These are phyloP conservation scores for Ophiostoma ips DNA, from an alignment of 2,329 filamentous ascomycete species.

Conservation along the genomic window DNA sequence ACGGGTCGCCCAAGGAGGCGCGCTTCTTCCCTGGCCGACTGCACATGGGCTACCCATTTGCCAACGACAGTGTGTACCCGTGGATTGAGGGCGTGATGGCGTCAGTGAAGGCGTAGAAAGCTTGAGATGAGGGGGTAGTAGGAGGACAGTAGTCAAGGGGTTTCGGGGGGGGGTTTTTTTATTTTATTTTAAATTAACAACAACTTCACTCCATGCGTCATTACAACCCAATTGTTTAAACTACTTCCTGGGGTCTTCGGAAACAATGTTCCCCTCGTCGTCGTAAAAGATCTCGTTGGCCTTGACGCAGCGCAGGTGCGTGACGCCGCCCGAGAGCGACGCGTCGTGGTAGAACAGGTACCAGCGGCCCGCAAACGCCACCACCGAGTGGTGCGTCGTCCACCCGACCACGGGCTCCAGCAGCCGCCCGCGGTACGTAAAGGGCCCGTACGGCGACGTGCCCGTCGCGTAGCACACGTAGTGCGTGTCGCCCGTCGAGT, in stretches of 20 bases:
- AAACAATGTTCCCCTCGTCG: conserved; percentile 45
- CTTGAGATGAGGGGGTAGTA: too few relatives aligned
- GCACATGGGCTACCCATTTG: conserved; percentile 55
- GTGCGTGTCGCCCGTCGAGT: conserved; percentile 68
- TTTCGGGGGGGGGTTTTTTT: not conserved
- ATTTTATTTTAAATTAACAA: not conserved
- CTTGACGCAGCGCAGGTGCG: conserved; percentile 61
- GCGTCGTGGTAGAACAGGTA: conserved; percentile 69
- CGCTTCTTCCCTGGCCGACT: conserved; percentile 46
- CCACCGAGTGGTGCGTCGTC: conserved; percentile 72
- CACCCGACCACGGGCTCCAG: conserved; percentile 65
- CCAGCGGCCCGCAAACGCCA: conserved; percentile 57
- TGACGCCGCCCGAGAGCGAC: conserved; percentile 51
- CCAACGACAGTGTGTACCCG: conserved; percentile 42
- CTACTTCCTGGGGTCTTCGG: conserved; percentile 15
- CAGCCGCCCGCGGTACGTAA: conserved; percentile 57
- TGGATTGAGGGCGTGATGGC: conserved; percentile 46
- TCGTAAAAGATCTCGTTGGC: conserved; percentile 63
- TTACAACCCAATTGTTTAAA: not conserved
- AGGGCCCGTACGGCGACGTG: conserved; percentile 52
- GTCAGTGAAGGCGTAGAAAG: conserved; percentile 12
- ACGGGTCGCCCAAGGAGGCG: conserved; percentile 51
- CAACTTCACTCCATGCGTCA: not conserved
- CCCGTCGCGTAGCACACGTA: conserved; percentile 57
- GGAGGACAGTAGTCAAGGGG: too few relatives aligned